Base-by-base conservation (phyloP, 179 eudicot genomes). In the Dionaea muscipula region DNA sequence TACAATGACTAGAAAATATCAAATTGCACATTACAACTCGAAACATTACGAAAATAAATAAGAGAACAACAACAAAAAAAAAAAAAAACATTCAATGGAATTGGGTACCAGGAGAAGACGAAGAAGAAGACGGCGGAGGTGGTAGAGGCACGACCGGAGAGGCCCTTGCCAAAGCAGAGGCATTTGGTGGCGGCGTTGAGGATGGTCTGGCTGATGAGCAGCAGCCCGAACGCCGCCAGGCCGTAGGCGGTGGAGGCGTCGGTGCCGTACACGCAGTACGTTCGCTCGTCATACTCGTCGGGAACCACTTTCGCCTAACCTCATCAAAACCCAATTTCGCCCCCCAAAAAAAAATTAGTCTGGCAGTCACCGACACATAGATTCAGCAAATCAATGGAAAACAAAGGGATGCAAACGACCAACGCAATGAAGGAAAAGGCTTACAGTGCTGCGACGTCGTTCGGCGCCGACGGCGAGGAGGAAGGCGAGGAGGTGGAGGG, bases 181-280 rank as follows among this genome's bases (percentile, higher is more conserved):
- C 95, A 90, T 78, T 73, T 86, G n/a, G 97, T 90, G 54, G 83
- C 85, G 54, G 85, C 95, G 65, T 81, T 75, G 59, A 90, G 64
- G 26, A 86, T 62, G 63, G 79, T 63, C 45, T 90, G 97, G 66
- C 83, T 80, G n/a, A 83, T 67, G 64, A 90, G 64, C 51, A 90
- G 71, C 70, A 86, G 58, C 51, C 93, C 89, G 56, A 90, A 80
- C 71, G 97, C 97, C 61, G 83, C 17, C 56, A 90, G 31, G 4
- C 97, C 97, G 72, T 90, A 90, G 51, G 64, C 71, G 58, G 97
- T 79, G 9, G 97, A 90, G 17, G 97, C 97, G 55, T 90, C 97
- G 7, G 97, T 66, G 41, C 35, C 82, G 71, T 90, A 90, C 44
- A 54, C 51, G 64, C 97, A 90, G 85, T 67, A 90, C 2, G 83